phyloP scores from a whole-genome alignment of 179 eudicot species.

The Silene coronaria region DNA sequence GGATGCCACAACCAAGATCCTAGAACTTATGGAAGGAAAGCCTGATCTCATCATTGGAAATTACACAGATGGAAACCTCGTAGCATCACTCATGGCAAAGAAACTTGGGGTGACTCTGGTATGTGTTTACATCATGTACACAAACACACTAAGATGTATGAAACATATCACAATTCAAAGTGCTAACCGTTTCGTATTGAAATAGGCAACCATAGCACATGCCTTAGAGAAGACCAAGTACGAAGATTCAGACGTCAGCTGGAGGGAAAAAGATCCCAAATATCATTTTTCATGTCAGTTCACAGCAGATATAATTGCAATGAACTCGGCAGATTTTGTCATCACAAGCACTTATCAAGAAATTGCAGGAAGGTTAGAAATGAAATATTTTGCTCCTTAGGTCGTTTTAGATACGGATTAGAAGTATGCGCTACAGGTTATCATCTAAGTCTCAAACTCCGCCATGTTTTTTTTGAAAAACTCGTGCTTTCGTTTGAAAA shows the following conservation, averaged over 20 bases:
- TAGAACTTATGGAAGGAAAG: slow-evolving; percentile 41
- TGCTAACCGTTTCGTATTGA: slow-evolving; percentile 11
- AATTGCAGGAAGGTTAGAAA: slow-evolving; percentile 47
- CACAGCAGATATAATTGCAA: slow-evolving; percentile 51
- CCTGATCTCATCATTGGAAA: slow-evolving; percentile 52
- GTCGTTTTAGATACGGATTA: not conserved
- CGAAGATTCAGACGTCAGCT: slow-evolving; percentile 49
- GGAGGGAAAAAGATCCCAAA: slow-evolving; percentile 45
- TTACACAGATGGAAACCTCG: slow-evolving; percentile 54
- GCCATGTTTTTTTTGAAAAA: not conserved
- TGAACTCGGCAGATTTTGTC: slow-evolving; percentile 52
- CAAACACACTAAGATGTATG: not conserved
- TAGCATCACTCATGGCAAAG: slow-evolving; percentile 49
- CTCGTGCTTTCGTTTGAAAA: not conserved
- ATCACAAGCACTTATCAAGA: slow-evolving; percentile 60
- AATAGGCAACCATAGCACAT: slow-evolving; percentile 50
- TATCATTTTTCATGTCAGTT: slow-evolving; percentile 57
- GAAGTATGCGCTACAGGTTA: not conserved
- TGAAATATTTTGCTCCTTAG: not conserved
- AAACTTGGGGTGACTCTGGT: slow-evolving; percentile 48
- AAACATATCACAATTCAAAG: not conserved
- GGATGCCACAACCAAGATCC: slow-evolving; percentile 46
- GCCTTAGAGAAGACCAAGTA: slow-evolving; percentile 57
- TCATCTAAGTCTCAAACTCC: not conserved
- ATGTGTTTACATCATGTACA: slow-evolving; percentile 4